Percentiles rank a stretch among this genome's conserved stretches.
Conservation (phyloP, 2,329 filamentous ascomycete species). For the Fusarium ramigenum region DNA sequence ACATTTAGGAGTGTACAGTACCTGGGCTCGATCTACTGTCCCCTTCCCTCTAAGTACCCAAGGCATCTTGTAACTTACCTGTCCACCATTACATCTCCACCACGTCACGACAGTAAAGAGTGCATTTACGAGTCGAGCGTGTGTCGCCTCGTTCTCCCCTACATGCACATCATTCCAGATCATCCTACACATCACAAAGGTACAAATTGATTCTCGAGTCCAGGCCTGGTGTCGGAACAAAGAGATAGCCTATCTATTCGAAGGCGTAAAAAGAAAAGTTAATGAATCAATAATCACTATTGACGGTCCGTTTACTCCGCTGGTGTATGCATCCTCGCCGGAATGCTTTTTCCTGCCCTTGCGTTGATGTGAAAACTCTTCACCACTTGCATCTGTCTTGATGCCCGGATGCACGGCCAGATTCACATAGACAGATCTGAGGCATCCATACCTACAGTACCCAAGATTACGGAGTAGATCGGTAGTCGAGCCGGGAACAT, state of each 20-base stretch:
- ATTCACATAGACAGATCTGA: constrained; percentile 5
- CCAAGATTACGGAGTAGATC: constrained; percentile 1
- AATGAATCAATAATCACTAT: background rate
- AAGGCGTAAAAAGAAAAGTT: constrained; percentile 14
- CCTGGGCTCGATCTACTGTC: background rate
- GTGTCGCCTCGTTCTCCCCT: background rate
- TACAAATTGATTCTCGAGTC: background rate
- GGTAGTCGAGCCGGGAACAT: constrained; percentile 17
- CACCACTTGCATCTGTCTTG: background rate
- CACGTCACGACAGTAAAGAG: constrained; percentile 4
- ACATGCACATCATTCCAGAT: background rate
- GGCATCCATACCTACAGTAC: background rate
- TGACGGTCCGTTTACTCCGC: background rate
- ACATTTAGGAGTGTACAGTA: background rate
- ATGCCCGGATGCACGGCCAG: background rate
- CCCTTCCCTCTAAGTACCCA: background rate
- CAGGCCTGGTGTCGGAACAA: background rate
- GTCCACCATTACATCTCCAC: background rate
- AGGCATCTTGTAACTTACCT: background rate
- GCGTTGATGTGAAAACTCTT: constrained; percentile 6
- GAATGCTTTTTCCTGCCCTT: constrained; percentile 11
- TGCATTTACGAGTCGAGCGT: background rate
- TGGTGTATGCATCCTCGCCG: background rate
- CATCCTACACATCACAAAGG: background rate
- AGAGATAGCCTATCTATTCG: background rate